Base-by-base conservation (phyloP, 371 early-diverging fungal species). In the Mortierella sp. region DNA sequence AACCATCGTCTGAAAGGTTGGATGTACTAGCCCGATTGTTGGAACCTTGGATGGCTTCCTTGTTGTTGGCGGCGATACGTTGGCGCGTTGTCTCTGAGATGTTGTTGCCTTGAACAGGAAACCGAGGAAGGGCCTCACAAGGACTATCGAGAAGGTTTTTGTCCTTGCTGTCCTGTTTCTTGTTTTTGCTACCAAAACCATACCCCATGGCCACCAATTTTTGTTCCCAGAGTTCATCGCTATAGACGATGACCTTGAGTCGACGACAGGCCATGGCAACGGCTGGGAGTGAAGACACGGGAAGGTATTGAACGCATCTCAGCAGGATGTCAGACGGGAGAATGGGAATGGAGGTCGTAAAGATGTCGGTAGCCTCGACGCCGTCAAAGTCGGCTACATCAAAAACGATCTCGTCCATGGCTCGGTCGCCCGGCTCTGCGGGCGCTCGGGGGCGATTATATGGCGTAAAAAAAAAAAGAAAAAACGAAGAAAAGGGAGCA, bases 181-280 rank as follows among this genome's bases (percentile, higher is more conserved):
- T 47, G 25, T 48, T 45, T 21, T 29, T 60, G 11, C 23, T 37
- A 25, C 66, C 70, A 56, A 68, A 76, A 11, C 72, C 77, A 47
- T 64, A 68, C n/a, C 81, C 81, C 70, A 83, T 70, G 14, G 67
- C 64, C 45, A 59, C 50, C 25, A 90, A 62, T 62, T 87, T 88
- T 7, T 68, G 82, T 58, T 88, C 86, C 88, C 89, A 90, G 53
- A 90, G 85, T 62, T 88, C 89, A 71, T 90, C 90, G 59, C 89
- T 86, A 62, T 88, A 88, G 50, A 81, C 87, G 28, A 90, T 80
- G 23, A 90, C 89, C 70, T 90, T 90, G 71, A 88, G 88, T 3
- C 89, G 83, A 70, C 90, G 85, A 30, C 87, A 87, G 9, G 81
- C 87, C 57, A 82, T 64, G 21, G 89, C 89, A 21, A 84, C 84